These are phyloP conservation scores for Citeromyces matritensis DNA, from an alignment of 805 yeast genomes.

Conservation along the genomic window DNA sequence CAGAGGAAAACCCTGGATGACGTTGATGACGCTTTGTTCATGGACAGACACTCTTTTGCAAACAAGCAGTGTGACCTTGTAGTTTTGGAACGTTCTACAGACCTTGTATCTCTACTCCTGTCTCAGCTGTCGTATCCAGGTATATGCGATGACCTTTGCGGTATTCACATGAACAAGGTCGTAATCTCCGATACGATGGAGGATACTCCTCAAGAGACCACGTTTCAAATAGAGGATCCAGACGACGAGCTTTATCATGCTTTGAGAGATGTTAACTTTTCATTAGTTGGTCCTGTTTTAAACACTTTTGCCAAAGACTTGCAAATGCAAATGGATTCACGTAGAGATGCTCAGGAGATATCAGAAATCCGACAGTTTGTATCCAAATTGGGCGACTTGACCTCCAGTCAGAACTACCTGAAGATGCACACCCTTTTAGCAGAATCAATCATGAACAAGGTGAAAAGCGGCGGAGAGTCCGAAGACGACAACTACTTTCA, in stretches of 20 bases:
- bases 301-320: conserved; percentile 58
- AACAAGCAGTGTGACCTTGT: conserved; percentile 48
- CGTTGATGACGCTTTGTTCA: conserved; percentile 17
- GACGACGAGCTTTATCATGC: conserved; percentile 32
- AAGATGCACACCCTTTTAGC: conserved; percentile 65
- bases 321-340: conserved; percentile 50
- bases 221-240: conserved; percentile 11
- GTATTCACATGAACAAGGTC: conserved; percentile 25
- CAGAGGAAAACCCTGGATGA: conserved; percentile 15
- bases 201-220: conserved; percentile 2
- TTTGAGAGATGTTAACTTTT: conserved; percentile 59
- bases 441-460: conserved; percentile 28
- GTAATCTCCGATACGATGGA: conserved; percentile 6
- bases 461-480: conserved; percentile 6
- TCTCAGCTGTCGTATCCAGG: conserved; percentile 78
- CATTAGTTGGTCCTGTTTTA: conserved; percentile 59
- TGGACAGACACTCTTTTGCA: conserved; percentile 17
- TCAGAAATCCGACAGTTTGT: conserved; percentile 63
- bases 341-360: conserved; percentile 40
- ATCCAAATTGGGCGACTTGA: conserved; percentile 49
- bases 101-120: conserved; percentile 53
- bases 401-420: conserved; percentile 50
- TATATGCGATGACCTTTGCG: conserved; percentile 57
- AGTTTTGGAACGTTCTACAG: conserved; percentile 67
- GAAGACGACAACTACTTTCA: conserved; percentile 18